These are phyloP conservation scores for Epicoccum nigrum DNA, from an alignment of 2,329 filamentous ascomycete genomes.

Conservation along the genomic window DNA sequence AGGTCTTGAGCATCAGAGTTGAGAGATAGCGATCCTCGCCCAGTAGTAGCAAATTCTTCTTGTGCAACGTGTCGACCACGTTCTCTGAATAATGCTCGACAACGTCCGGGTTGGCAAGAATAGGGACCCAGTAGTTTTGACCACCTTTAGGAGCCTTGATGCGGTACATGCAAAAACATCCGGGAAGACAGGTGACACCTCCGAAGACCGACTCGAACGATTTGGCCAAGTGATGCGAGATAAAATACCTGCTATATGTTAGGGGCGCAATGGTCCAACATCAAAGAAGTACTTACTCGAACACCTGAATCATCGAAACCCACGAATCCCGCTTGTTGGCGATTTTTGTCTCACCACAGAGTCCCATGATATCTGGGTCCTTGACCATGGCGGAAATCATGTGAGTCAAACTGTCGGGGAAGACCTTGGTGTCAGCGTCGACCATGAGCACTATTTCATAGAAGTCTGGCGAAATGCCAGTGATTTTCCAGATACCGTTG, in stretches of 20 bases:
- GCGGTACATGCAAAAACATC: conserved; percentile 99
- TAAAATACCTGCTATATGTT: conserved; percentile 72
- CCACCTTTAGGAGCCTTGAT: conserved; percentile 99
- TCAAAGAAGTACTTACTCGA: conserved; percentile 65
- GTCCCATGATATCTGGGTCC: conserved; percentile 98
- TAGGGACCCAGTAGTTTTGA: conserved; percentile 99
- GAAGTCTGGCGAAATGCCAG: conserved; percentile 96
- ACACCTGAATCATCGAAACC: conserved; percentile 98
- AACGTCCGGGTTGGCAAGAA: conserved; percentile 96
- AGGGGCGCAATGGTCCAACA: conserved; percentile 30
- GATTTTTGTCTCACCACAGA: conserved; percentile 99
- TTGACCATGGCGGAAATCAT: conserved; percentile 99
- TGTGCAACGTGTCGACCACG: conserved; percentile 96
- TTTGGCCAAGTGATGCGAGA: conserved; percentile 96
- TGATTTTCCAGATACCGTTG: conserved; percentile 98
- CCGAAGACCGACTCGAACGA: conserved; percentile 98
- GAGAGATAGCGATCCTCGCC: conserved; percentile 95
- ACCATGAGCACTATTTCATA: conserved; percentile 99
- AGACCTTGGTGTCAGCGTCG: conserved; percentile 98
- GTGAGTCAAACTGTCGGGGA: conserved; percentile 96
- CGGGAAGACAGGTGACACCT: conserved; percentile 96
- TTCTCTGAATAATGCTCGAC: conserved; percentile 99
- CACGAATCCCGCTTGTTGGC: conserved; percentile 95
- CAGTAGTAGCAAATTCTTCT: conserved; percentile 90
- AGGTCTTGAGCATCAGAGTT: conserved; percentile 97